A percentile compares a stretch with the other conserved stretches of the same genome.
Conservation (phyloP, 345 rosid genomes). For the Arabis alpina region DNA sequence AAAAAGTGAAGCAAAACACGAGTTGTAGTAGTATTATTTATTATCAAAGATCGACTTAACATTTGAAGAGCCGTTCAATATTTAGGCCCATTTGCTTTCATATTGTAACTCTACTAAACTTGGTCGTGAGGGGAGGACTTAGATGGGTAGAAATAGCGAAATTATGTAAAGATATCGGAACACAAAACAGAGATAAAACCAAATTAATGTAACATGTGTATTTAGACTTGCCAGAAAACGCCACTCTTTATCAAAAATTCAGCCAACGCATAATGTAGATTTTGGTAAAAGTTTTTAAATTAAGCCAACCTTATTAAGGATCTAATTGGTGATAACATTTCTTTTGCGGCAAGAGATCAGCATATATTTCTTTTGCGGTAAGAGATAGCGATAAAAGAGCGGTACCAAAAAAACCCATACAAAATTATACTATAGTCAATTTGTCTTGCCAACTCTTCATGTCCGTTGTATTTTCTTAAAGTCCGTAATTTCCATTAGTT, state of each 20-base stretch:
- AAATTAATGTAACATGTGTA: neutral
- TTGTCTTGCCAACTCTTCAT: too few relatives aligned
- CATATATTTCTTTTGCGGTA: too few relatives aligned
- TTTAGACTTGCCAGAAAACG: neutral
- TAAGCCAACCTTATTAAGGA: neutral
- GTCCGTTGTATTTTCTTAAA: too few relatives aligned
- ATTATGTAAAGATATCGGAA: neutral
- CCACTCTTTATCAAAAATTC: neutral
- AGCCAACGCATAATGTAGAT: neutral
- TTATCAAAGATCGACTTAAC: neutral
- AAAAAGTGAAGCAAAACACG: neutral
- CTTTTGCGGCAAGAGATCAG: too few relatives aligned
- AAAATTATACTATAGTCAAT: too few relatives aligned
- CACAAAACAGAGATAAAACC: neutral
- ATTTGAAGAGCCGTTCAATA: neutral
- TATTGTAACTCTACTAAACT: neutral
- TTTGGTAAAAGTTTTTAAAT: neutral
- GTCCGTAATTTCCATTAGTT: too few relatives aligned
- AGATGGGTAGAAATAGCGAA: neutral
- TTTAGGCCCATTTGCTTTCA: constrained; percentile 3
- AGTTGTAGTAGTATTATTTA: too few relatives aligned
- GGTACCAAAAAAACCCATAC: too few relatives aligned
- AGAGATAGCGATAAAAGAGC: too few relatives aligned
- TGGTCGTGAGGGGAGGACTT: neutral
- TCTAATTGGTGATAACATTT: too few relatives aligned